Evolutionary conservation across 176 grass and related monocot genomes (phyloP).

Genomic region (Raddia distichophylla): DNA sequence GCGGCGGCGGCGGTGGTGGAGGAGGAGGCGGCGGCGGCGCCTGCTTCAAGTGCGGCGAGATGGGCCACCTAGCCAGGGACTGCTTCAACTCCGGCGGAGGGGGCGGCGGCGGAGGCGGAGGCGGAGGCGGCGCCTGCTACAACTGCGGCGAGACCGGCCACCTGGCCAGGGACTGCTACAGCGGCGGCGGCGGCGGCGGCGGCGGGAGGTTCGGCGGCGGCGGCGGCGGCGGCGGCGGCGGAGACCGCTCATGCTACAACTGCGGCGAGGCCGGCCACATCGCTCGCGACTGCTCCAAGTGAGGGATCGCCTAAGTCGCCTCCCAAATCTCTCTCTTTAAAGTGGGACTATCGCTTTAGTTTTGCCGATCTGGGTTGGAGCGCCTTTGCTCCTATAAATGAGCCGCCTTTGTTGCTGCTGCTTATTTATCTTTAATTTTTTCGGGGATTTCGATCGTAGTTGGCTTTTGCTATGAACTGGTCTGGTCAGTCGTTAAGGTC

Average conservation of each 20-base stretch:
- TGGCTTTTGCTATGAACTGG: slow-evolving; percentile 18
- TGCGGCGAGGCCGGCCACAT: slow-evolving; percentile 84
- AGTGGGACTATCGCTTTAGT: slow-evolving; percentile 40
- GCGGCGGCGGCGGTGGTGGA: background rate
- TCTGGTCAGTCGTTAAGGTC: slow-evolving; percentile 13
- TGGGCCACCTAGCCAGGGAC: slow-evolving; percentile 58
- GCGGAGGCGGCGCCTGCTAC: slow-evolving; percentile 64
- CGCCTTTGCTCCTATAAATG: slow-evolving; percentile 28
- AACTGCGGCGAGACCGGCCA: slow-evolving; percentile 81
- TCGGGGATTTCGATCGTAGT: background rate
- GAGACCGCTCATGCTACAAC: slow-evolving; percentile 78
- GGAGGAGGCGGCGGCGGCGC: slow-evolving; percentile 28
- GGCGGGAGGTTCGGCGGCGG: slow-evolving; percentile 49
- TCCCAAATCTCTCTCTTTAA: slow-evolving; percentile 16
- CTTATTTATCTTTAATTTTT: background rate
- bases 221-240: slow-evolving; percentile 48
- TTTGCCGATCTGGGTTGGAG: slow-evolving; percentile 50
- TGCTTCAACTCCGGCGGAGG: slow-evolving; percentile 49
- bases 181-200: slow-evolving; percentile 28
- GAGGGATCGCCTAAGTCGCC: slow-evolving; percentile 31
- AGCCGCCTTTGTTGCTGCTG: background rate
- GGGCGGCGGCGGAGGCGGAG: slow-evolving; percentile 21
- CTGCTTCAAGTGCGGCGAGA: slow-evolving; percentile 62
- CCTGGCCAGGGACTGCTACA: slow-evolving; percentile 70
- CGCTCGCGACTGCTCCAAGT: slow-evolving; percentile 72